Evolutionary conservation across 2,329 filamentous ascomycete species (phyloP).

Genomic region (Diaporthe sp.): DNA sequence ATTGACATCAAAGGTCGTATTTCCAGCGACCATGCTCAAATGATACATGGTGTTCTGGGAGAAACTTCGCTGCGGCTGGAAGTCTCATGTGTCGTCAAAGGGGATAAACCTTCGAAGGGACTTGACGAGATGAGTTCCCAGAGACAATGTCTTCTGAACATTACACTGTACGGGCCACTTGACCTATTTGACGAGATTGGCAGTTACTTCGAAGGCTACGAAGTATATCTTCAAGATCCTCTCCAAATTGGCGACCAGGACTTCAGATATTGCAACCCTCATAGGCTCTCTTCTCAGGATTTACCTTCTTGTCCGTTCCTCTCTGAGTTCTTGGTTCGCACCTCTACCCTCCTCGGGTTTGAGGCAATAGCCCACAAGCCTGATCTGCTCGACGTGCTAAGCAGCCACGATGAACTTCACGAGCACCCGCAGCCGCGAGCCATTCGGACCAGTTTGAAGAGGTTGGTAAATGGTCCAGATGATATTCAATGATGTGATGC

Average conservation of each 20-base stretch:
- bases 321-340: not conserved
- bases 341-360: not conserved
- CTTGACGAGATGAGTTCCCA: too few relatives aligned
- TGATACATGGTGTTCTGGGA: conserved; percentile 26
- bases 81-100: conserved; percentile 6
- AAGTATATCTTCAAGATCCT: conserved; percentile 21
- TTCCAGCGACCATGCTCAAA: not conserved
- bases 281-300: not conserved
- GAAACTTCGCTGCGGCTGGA: conserved; percentile 15
- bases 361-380: not conserved
- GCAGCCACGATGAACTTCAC: conserved; percentile 40
- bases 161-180: not conserved
- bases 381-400: conserved; percentile 36
- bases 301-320: not conserved
- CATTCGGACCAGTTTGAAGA: conserved; percentile 41
- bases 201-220: conserved; percentile 17
- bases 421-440: conserved; percentile 43
- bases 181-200: conserved; percentile 22
- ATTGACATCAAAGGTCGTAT: conserved; percentile 16
- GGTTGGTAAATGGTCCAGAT: conserved; percentile 34
- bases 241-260: not conserved
- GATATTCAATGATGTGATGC: not conserved
- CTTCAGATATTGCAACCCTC: conserved; percentile 28
- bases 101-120: not conserved
- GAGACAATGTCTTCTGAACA: conserved; percentile 9